These are phyloP conservation scores for Allantophomopsis cytisporea DNA, from an alignment of 2,329 filamentous ascomycete species.

Conservation along the genomic window DNA sequence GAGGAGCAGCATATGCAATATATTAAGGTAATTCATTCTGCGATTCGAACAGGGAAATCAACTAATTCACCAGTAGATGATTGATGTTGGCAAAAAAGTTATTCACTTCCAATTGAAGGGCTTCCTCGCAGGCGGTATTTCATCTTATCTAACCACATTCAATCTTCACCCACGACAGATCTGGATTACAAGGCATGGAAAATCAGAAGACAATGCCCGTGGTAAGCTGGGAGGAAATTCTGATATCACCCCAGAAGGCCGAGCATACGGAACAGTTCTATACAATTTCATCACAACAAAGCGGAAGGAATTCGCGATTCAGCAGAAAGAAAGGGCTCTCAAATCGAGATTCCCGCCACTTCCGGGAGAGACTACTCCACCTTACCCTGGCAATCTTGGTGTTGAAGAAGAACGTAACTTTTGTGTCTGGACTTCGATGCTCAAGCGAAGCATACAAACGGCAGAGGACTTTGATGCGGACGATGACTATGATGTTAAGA, in stretches of 20 bases:
- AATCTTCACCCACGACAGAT: slow-evolving; percentile 92
- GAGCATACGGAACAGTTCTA: slow-evolving; percentile 65
- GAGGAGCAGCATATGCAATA: slow-evolving; percentile 87
- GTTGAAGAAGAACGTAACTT: slow-evolving; percentile 74
- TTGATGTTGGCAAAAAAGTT: slow-evolving; percentile 91
- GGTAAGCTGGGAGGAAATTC: slow-evolving; percentile 91
- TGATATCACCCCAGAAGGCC: slow-evolving; percentile 66
- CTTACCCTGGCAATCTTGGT: slow-evolving; percentile 72
- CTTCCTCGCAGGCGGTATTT: slow-evolving; percentile 83
- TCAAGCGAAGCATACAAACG: slow-evolving; percentile 78
- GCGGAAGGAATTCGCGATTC: slow-evolving; percentile 67
- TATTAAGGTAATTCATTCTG: slow-evolving; percentile 45
- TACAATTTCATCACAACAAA: slow-evolving; percentile 75
- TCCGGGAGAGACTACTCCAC: slow-evolving; percentile 84
- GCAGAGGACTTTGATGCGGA: slow-evolving; percentile 80
- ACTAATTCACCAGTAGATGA: slow-evolving; percentile 44
- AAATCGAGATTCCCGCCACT: slow-evolving; percentile 77
- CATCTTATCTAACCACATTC: slow-evolving; percentile 92
- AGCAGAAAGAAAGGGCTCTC: slow-evolving; percentile 66
- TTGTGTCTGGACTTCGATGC: slow-evolving; percentile 97
- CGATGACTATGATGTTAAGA: slow-evolving; percentile 91
- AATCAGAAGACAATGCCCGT: slow-evolving; percentile 74
- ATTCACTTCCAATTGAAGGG: slow-evolving; percentile 82
- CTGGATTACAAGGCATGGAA: slow-evolving; percentile 93
- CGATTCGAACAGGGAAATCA: no score